Evolutionary conservation across 2,329 filamentous ascomycete genomes (phyloP).

Genomic region (Hypoxylon sp.): DNA sequence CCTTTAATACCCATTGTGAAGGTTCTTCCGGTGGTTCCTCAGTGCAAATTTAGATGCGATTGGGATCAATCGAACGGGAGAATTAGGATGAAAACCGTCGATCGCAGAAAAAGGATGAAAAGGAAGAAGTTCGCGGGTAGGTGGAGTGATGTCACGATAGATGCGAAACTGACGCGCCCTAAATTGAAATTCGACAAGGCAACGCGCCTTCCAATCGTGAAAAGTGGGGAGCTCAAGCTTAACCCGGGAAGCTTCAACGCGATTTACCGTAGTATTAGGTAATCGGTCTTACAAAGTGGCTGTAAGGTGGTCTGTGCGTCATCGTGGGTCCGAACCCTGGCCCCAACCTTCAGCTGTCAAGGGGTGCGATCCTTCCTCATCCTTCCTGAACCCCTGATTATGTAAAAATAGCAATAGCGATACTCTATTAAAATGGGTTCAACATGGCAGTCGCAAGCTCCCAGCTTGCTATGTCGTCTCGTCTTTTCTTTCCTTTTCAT

Average conservation of each 20-base stretch:
- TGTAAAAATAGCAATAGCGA: too few relatives aligned
- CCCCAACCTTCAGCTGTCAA: too few relatives aligned
- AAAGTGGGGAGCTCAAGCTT: constrained; percentile 18
- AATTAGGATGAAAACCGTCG: background rate
- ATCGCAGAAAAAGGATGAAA: constrained; percentile 4
- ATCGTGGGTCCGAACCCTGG: too few relatives aligned
- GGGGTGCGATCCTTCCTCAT: too few relatives aligned
- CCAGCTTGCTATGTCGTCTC: too few relatives aligned
- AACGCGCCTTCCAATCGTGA: constrained; percentile 39
- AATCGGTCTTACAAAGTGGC: background rate
- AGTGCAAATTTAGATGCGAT: background rate
- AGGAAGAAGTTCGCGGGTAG: constrained; percentile 4
- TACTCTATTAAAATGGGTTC: too few relatives aligned
- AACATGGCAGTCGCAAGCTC: too few relatives aligned
- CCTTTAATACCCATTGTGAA: constrained; percentile 76
- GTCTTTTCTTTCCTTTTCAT: too few relatives aligned
- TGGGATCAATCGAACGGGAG: background rate
- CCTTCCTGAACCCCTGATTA: too few relatives aligned
- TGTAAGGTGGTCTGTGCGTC: background rate
- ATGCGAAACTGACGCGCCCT: constrained; percentile 43
- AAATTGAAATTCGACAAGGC: constrained; percentile 21
- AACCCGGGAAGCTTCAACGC: background rate
- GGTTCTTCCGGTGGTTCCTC: background rate
- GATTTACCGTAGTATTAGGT: too few relatives aligned
- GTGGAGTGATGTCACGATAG: constrained; percentile 43